Conservation (phyloP, 108 stramenopile genomes). For the Phaeodactylum tricornutum region DNA sequence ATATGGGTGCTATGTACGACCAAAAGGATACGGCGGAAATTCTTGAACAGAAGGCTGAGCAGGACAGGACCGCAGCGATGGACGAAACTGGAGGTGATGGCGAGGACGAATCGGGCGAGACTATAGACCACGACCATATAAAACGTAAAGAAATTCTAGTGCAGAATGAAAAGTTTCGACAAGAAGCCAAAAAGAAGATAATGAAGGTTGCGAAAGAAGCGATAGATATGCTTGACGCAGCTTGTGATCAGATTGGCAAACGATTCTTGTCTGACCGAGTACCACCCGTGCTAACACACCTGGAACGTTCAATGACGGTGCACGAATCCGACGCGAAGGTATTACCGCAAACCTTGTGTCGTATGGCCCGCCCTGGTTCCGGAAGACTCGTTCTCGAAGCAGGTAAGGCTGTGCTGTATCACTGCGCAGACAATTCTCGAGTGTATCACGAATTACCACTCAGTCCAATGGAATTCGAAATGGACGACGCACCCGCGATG, state of each 20-base stretch:
- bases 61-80: too few relatives aligned
- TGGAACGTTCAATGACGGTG: constrained; percentile 32
- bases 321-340: constrained; percentile 37
- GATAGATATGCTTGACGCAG: constrained; percentile 77
- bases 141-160: constrained; percentile 7
- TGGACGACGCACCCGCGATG: constrained; percentile 94
- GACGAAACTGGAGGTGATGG: constrained; percentile 7
- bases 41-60: constrained; percentile 33
- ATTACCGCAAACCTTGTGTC: constrained; percentile 58
- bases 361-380: constrained; percentile 79
- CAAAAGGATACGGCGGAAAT: constrained; percentile 52
- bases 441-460: constrained; percentile 80
- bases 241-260: constrained; percentile 89
- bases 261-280: constrained; percentile 87
- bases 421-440: constrained; percentile 88
- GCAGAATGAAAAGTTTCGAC: constrained; percentile 41
- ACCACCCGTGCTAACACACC: constrained; percentile 72
- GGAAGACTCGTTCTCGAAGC: constrained; percentile 89
- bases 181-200: constrained; percentile 69
- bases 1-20: constrained; percentile 88
- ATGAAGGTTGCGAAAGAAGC: constrained; percentile 72
- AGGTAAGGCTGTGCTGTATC: constrained; percentile 90
- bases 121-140: constrained; percentile 9
- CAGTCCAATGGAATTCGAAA: constrained; percentile 93
- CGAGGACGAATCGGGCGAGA: constrained; percentile 21